A percentile compares a stretch with the other conserved stretches of the same genome.
These are phyloP conservation scores for Asterionellopsis glacialis DNA, from an alignment of 108 stramenopile genomes.

Conservation along the genomic window DNA sequence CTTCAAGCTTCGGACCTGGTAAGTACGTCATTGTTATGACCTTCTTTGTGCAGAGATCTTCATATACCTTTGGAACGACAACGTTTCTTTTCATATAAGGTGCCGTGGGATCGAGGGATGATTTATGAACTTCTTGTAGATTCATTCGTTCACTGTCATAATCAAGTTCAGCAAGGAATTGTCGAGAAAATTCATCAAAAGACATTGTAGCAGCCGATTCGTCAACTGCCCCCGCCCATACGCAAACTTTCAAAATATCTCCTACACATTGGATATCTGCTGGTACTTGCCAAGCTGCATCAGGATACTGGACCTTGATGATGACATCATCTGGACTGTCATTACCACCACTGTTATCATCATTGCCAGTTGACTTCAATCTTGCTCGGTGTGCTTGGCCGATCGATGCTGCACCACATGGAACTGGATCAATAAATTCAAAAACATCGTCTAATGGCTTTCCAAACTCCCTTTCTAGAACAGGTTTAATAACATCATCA, in stretches of 20 bases:
- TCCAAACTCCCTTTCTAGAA: constrained; percentile 54
- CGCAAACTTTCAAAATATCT: constrained; percentile 61
- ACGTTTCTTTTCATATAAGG: constrained; percentile 49
- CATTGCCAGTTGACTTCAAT: constrained; percentile 18
- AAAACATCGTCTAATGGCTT: constrained; percentile 65
- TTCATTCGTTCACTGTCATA: constrained; percentile 52
- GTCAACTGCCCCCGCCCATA: constrained; percentile 60
- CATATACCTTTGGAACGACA: constrained; percentile 45
- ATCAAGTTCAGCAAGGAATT: constrained; percentile 72
- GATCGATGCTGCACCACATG: constrained; percentile 88
- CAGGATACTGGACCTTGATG: constrained; percentile 93
- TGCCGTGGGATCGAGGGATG: constrained; percentile 51
- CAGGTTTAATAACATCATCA: constrained; percentile 54
- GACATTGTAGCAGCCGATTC: constrained; percentile 42
- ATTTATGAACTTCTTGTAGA: constrained; percentile 45
- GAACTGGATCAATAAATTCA: constrained; percentile 70
- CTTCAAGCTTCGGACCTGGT: constrained; percentile 67
- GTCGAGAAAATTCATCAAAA: constrained; percentile 66
- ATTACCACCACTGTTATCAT: constrained; percentile 7
- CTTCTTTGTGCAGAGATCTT: constrained; percentile 47
- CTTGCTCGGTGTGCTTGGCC: constrained; percentile 87
- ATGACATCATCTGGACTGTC: constrained; percentile 48
- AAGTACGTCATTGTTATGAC: constrained; percentile 77
- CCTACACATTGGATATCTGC: constrained; percentile 77
- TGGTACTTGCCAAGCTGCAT: constrained; percentile 74